These are phyloP conservation scores for Fraxinus quadrangulata DNA, from an alignment of 257 asterid genomes.

Conservation along the genomic window DNA sequence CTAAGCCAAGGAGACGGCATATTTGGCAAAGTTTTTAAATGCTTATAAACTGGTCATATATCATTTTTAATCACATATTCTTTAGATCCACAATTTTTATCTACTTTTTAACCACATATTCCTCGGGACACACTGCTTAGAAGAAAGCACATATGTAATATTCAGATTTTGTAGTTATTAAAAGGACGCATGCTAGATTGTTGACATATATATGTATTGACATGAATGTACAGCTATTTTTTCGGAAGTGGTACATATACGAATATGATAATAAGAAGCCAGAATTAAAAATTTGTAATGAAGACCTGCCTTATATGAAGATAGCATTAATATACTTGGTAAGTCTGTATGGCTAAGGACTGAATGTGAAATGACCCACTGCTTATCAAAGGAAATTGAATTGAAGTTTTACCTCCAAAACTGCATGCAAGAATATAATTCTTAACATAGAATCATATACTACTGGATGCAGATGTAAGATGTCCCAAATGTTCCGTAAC, in stretches of 20 bases:
- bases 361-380: neutral
- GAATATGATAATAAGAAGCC: neutral
- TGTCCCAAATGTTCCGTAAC: slow-evolving; percentile 76
- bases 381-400: neutral
- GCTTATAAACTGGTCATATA: too few species aligned
- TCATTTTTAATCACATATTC: too few species aligned
- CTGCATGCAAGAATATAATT: slow-evolving; percentile 11
- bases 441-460: slow-evolving; percentile 27
- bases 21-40: too few species aligned
- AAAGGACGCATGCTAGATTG: neutral
- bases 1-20: neutral
- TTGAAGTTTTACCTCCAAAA: neutral
- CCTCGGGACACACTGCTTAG: too few species aligned
- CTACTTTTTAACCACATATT: too few species aligned
- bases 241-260: neutral
- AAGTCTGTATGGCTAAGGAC: neutral
- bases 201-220: too few species aligned
- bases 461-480: slow-evolving; percentile 52
- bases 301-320: neutral
- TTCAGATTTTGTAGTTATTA: neutral
- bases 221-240: neutral
- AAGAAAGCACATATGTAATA: neutral
- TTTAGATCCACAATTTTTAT: too few species aligned
- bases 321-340: neutral
- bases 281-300: neutral